Evolutionary conservation across 2,329 filamentous ascomycete species (phyloP).

Genomic region (Phaeomoniella chlamydospora): DNA sequence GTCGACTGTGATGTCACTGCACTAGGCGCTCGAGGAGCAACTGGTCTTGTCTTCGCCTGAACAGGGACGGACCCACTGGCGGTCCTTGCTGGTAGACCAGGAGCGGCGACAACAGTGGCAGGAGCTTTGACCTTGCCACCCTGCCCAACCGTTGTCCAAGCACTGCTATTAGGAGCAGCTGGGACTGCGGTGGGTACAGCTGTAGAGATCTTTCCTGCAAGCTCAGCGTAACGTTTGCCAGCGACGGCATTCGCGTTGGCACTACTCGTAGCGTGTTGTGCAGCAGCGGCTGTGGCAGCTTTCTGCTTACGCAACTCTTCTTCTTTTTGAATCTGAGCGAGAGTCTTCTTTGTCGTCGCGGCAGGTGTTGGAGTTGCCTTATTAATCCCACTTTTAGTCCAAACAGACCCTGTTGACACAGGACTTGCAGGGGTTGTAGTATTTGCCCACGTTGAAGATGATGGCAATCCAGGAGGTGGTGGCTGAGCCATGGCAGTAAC

Average conservation of each 20-base stretch:
- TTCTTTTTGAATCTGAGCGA: conserved; percentile 93
- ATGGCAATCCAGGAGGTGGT: conserved; percentile 65
- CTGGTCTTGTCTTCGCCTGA: conserved; percentile 35
- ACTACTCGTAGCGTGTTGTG: conserved; percentile 27
- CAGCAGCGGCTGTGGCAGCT: conserved; percentile 34
- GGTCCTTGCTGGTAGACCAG: conserved; percentile 29
- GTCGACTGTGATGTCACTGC: conserved; percentile 26
- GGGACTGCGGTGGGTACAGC: conserved; percentile 26
- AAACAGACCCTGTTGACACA: conserved; percentile 30
- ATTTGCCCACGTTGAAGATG: conserved; percentile 79
- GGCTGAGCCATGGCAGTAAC: conserved; percentile 35
- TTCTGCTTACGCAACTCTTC: conserved; percentile 83
- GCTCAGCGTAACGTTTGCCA: conserved; percentile 86
- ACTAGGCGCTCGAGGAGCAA: conserved; percentile 31
- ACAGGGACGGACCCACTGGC: conserved; percentile 26
- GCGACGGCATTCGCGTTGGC: conserved; percentile 27
- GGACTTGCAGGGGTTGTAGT: conserved; percentile 53
- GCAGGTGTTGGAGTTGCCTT: conserved; percentile 21
- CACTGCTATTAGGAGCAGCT: conserved; percentile 31
- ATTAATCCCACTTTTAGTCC: conserved; percentile 29
- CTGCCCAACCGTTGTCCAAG: conserved; percentile 92
- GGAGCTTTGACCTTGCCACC: conserved; percentile 81
- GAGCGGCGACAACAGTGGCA: conserved; percentile 34
- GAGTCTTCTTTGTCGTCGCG: conserved; percentile 58
- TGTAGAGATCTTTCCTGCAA: conserved; percentile 71